A percentile compares a stretch with the other conserved stretches of the same genome.
phyloP scores from a whole-genome alignment of 2,329 filamentous ascomycete genomes.

The Curvularia hawaiiensis region DNA sequence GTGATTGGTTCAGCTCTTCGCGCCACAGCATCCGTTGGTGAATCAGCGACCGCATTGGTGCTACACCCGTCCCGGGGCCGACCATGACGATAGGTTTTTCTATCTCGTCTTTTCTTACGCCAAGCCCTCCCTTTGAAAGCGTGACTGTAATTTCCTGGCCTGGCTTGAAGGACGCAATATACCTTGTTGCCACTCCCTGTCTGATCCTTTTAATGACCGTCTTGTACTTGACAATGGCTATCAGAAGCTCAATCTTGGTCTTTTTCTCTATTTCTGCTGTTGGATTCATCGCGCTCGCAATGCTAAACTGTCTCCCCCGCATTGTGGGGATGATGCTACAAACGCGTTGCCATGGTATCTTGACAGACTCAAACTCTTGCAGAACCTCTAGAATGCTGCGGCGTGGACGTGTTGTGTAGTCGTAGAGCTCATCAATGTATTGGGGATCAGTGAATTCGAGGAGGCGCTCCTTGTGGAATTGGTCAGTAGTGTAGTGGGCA shows the following conservation, averaged over 20 bases:
- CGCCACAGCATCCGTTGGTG: slow-evolving; percentile 66
- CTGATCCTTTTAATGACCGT: slow-evolving; percentile 85
- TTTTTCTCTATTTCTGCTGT: slow-evolving; percentile 17
- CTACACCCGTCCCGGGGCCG: slow-evolving; percentile 84
- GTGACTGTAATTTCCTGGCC: slow-evolving; percentile 65
- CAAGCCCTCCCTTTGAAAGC: slow-evolving; percentile 59
- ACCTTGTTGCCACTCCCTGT: slow-evolving; percentile 88
- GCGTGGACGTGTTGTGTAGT: slow-evolving; percentile 90
- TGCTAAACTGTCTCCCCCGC: slow-evolving; percentile 91
- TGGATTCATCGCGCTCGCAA: slow-evolving; percentile 71
- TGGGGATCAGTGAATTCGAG: slow-evolving; percentile 80
- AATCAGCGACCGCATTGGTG: slow-evolving; percentile 81
- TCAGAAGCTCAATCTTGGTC: slow-evolving; percentile 71
- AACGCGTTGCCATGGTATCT: slow-evolving; percentile 75
- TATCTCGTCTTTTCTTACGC: slow-evolving; percentile 48
- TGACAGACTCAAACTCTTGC: slow-evolving; percentile 84
- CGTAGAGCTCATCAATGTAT: slow-evolving; percentile 88
- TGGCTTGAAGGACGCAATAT: slow-evolving; percentile 69
- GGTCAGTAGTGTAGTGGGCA: slow-evolving; percentile 73
- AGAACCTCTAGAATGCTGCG: slow-evolving; percentile 92
- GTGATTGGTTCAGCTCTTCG: slow-evolving; percentile 16
- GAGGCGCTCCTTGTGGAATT: slow-evolving; percentile 78
- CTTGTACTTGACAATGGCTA: slow-evolving; percentile 89
- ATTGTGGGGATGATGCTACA: slow-evolving; percentile 79
- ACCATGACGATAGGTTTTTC: slow-evolving; percentile 72